phyloP scores from a whole-genome alignment of 768 basidiomycete genomes.

The Phlebiopsis gigantea region DNA sequence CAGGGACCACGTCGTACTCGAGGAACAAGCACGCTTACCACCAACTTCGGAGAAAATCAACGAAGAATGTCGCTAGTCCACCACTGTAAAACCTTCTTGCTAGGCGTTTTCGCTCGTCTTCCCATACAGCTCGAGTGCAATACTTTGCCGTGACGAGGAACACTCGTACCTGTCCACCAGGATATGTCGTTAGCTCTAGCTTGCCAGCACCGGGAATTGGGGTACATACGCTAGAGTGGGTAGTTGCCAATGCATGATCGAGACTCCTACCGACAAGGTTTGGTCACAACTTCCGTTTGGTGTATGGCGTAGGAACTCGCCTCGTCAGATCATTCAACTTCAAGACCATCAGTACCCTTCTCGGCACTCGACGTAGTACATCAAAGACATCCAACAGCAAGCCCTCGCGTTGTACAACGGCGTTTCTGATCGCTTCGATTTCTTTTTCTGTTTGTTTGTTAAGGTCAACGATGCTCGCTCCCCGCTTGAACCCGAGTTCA shows the following conservation, averaged over 20 bases:
- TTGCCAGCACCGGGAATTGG: neutral
- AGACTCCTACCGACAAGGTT: conserved; percentile 57
- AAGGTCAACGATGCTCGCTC: conserved; percentile 73
- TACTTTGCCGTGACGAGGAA: conserved; percentile 91
- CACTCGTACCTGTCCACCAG: conserved; percentile 64
- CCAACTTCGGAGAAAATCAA: conserved; percentile 55
- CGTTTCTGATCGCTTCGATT: conserved; percentile 74
- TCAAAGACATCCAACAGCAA: conserved; percentile 82
- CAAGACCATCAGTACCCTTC: conserved; percentile 77
- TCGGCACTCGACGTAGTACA: conserved; percentile 79
- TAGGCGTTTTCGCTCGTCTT: conserved; percentile 46
- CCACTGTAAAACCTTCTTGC: conserved; percentile 37
- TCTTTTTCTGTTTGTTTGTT: conserved; percentile 69
- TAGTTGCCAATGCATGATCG: conserved; percentile 83
- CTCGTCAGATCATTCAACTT: conserved; percentile 84
- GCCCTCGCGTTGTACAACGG: conserved; percentile 80
- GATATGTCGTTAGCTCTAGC: neutral
- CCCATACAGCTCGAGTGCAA: conserved; percentile 77
- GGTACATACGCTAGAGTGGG: conserved; percentile 57
- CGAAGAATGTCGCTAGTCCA: conserved; percentile 43
- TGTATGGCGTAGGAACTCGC: conserved; percentile 28
- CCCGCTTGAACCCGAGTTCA: conserved; percentile 45
- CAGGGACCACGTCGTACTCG: neutral
- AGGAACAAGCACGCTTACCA: conserved; percentile 43
- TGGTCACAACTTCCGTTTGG: neutral